These are phyloP conservation scores for Zygosaccharomyces lentus DNA, from an alignment of 805 yeast species.

Conservation along the genomic window DNA sequence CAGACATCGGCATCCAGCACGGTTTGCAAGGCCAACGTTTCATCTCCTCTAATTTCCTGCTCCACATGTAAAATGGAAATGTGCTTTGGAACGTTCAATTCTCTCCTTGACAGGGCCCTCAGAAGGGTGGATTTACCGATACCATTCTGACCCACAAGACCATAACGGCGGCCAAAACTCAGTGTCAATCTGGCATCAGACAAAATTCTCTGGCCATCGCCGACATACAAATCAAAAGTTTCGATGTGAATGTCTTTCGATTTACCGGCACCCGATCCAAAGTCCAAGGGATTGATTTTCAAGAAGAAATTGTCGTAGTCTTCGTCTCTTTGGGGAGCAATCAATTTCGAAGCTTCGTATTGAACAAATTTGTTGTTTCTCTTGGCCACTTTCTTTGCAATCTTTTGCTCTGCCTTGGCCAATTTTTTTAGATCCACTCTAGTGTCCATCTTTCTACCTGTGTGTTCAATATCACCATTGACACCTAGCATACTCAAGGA, in stretches of 20 bases:
- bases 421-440: constrained; percentile 94
- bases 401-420: constrained; percentile 95
- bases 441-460: constrained; percentile 88
- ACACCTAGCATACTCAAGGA: constrained; percentile 76
- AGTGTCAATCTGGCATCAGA: constrained; percentile 83
- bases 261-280: constrained; percentile 87
- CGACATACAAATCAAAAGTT: constrained; percentile 88
- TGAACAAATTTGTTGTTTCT: constrained; percentile 72
- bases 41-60: constrained; percentile 95
- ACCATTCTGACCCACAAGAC: constrained; percentile 98
- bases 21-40: constrained; percentile 82
- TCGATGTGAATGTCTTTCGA: constrained; percentile 96
- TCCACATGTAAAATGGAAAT: constrained; percentile 95
- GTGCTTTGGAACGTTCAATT: constrained; percentile 88
- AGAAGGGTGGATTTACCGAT: constrained; percentile 95
- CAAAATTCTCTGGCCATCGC: constrained; percentile 89
- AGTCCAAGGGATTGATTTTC: constrained; percentile 91
- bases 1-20: constrained; percentile 99
- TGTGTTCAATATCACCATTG: constrained; percentile 78
- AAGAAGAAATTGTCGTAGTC: constrained; percentile 94
- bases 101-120: constrained; percentile 90
- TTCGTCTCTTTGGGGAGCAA: constrained; percentile 57
- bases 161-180: constrained; percentile 91
- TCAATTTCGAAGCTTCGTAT: constrained; percentile 90
- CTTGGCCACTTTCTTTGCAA: constrained; percentile 95